Conservation (phyloP, 495 filamentous ascomycete species). For the Aspergillus diversus region DNA sequence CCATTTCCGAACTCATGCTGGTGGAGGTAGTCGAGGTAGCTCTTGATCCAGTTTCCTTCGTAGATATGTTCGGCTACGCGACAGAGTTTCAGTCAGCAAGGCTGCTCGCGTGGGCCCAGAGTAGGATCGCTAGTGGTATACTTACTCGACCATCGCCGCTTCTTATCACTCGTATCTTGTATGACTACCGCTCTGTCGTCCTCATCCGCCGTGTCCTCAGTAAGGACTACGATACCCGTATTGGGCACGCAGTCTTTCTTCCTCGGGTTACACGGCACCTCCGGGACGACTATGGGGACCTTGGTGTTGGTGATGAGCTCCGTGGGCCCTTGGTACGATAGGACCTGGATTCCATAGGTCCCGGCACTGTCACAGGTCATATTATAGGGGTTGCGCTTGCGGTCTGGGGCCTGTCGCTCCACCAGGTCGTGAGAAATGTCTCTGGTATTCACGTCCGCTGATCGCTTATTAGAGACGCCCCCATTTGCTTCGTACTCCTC, state of each 20-base stretch:
- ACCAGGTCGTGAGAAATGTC: background rate
- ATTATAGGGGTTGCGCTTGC: background rate
- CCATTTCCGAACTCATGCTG: background rate
- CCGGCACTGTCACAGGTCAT: background rate
- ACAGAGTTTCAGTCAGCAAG: background rate
- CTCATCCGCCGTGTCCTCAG: background rate
- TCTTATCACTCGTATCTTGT: background rate
- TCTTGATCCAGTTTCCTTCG: slow-evolving; percentile 14
- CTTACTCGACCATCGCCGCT: slow-evolving; percentile 15
- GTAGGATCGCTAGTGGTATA: background rate
- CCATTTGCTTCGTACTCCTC: background rate
- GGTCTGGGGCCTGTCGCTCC: background rate
- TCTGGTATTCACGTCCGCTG: background rate
- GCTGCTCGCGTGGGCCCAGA: background rate
- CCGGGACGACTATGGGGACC: background rate
- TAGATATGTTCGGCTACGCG: slow-evolving; percentile 17
- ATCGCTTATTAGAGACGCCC: background rate
- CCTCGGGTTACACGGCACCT: background rate
- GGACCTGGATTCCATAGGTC: background rate
- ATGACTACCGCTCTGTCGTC: background rate
- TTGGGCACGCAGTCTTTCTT: background rate
- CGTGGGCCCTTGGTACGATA: background rate
- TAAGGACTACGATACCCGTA: background rate
- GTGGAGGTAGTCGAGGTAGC: slow-evolving; percentile 6
- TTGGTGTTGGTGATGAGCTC: background rate